Base-by-base conservation (phyloP, 2,329 filamentous ascomycete genomes). In the Pezicula rhizophila region DNA sequence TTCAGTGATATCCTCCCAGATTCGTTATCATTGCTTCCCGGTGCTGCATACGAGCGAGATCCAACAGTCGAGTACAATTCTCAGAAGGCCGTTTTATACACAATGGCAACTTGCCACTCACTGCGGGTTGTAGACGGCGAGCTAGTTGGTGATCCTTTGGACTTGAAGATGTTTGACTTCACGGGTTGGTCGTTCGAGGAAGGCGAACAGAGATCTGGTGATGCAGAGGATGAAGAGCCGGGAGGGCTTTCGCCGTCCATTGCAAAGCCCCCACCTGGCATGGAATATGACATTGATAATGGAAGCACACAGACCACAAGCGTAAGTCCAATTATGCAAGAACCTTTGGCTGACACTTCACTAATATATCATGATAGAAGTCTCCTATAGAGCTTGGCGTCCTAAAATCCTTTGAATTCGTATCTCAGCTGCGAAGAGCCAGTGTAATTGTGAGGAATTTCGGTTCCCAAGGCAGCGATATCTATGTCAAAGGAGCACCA, bases 81-180 rank as follows among this genome's bases (percentile, higher is more conserved):
- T 10, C 79, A 84, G 59, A 82, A 82, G 57, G 87, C 87, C 6
- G 87, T 87, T 11, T 73, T 97, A 3, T 91, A 93, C 63, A 91
- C 90, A 0, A 99, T 99, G 93, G 90, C 93, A 8, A 99, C 93
- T 1, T 99, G 93, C 50, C 93, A 99, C 66, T 95, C 92, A 0
- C 75, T 99, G 8, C 82, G 91, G 42, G 80, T 85, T 10, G 85
- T 99, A 14, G 91, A 97, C 53, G 85, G 81, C 42, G 90, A 96
- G 63, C 78, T 97, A 37, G 78, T 99, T 31, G 93, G 93, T 1
- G 93, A 99, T 61, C 93, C 95, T 4, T 74, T 99, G 2, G 93
- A 99, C 65, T 76, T 96, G 49, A 97, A 97, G 65, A 99, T 99
- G 93, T 99, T 99, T 64, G 85, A 96, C 56, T 99, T 96, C 58